These are phyloP conservation scores for Salix koriyanagi DNA, from an alignment of 345 rosid genomes.

Conservation along the genomic window DNA sequence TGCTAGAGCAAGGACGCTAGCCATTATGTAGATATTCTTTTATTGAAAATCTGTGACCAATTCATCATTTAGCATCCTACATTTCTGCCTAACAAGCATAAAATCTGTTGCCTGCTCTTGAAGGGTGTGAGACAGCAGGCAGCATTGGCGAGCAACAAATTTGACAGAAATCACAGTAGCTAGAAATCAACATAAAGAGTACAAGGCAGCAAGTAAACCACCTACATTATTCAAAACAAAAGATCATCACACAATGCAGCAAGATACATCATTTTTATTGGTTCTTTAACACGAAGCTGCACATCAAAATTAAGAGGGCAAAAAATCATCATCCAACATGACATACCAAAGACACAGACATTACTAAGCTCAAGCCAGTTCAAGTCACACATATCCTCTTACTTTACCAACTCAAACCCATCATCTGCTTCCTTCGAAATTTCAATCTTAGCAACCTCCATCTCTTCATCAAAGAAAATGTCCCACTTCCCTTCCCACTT, in stretches of 20 bases:
- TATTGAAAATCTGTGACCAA: neutral
- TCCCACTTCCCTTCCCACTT: slow-evolving; percentile 97
- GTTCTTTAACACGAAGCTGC: neutral
- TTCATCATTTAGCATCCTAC: too few species aligned
- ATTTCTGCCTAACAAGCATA: neutral
- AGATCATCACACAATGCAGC: too few species aligned
- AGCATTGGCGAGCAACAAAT: neutral
- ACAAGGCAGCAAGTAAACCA: neutral
- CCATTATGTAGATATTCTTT: neutral
- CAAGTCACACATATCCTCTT: neutral
- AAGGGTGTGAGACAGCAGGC: neutral
- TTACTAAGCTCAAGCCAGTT: neutral
- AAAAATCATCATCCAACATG: neutral
- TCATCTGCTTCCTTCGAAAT: slow-evolving; percentile 30
- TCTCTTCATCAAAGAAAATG: slow-evolving; percentile 74
- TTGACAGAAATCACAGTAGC: neutral
- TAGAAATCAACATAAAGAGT: neutral
- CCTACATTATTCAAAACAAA: neutral
- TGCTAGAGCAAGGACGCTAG: neutral
- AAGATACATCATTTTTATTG: neutral
- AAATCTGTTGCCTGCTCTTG: too few species aligned
- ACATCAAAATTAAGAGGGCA: neutral
- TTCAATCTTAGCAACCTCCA: slow-evolving; percentile 53
- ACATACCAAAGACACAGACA: neutral
- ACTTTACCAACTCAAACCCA: slow-evolving; percentile 20